phyloP scores from a whole-genome alignment of 805 yeast genomes.

The Suhomyces pyralidae region DNA sequence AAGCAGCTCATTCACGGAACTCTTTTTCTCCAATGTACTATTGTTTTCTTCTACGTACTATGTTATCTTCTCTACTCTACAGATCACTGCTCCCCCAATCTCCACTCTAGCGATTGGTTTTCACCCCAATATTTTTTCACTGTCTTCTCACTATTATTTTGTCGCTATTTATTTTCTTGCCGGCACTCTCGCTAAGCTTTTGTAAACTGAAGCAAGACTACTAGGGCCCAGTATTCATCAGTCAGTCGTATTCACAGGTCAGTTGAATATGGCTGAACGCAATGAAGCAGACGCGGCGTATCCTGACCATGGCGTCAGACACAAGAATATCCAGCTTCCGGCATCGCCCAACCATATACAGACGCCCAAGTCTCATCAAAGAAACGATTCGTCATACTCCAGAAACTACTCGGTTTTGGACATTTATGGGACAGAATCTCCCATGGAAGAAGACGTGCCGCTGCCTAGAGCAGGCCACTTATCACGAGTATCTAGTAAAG shows the following conservation, averaged over 20 bases:
- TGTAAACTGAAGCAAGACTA: background rate
- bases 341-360: background rate
- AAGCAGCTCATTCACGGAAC: no score
- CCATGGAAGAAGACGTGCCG: constrained; percentile 5
- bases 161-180: background rate
- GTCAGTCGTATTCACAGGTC: background rate
- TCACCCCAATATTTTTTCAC: background rate
- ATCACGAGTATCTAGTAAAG: background rate
- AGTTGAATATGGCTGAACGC: background rate
- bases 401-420: constrained; percentile 37
- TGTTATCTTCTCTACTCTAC: background rate
- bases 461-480: background rate
- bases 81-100: background rate
- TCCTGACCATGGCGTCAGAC: background rate
- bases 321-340: background rate
- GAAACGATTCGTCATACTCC: constrained; percentile 32
- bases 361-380: constrained; percentile 20
- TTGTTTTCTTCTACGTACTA: no score
- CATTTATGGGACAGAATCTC: constrained; percentile 29
- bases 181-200: background rate
- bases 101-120: background rate
- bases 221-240: background rate
- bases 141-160: background rate
- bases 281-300: background rate
- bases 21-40: background rate